Conservation (phyloP, 1,284 basidiomycete genomes). For the Ceratobasidium sp. region DNA sequence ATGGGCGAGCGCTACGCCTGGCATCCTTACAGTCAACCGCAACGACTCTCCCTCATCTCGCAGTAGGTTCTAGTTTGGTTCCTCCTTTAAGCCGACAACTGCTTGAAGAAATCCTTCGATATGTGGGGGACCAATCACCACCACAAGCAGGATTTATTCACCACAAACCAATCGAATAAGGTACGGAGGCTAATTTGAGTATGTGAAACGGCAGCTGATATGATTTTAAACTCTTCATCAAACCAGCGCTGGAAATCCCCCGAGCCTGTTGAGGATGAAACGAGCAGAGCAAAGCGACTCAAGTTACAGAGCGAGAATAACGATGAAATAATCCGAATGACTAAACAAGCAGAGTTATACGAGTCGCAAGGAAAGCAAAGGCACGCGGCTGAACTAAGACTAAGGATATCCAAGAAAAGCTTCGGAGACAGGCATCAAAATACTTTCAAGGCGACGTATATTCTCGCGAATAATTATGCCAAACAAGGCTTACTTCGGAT, state of each 20-base stretch:
- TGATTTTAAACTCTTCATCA: too few relatives aligned
- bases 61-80: too few relatives aligned
- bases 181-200: too few relatives aligned
- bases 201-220: too few relatives aligned
- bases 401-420: not conserved
- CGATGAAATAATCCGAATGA: not conserved
- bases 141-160: too few relatives aligned
- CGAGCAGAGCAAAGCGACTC: not conserved
- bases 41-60: too few relatives aligned
- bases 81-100: too few relatives aligned
- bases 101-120: too few relatives aligned
- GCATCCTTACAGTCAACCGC: too few relatives aligned
- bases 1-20: too few relatives aligned
- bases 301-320: not conserved
- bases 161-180: too few relatives aligned
- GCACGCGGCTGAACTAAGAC: not conserved
- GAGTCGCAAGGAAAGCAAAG: not conserved
- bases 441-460: conserved; percentile 5
- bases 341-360: not conserved
- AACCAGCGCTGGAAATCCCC: not conserved
- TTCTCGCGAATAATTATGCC: conserved; percentile 1
- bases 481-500: not conserved
- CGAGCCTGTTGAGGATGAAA: not conserved
- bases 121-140: too few relatives aligned
- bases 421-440: not conserved